Conservation (phyloP, 139 green algal species). For the Eudorina sp. region DNA sequence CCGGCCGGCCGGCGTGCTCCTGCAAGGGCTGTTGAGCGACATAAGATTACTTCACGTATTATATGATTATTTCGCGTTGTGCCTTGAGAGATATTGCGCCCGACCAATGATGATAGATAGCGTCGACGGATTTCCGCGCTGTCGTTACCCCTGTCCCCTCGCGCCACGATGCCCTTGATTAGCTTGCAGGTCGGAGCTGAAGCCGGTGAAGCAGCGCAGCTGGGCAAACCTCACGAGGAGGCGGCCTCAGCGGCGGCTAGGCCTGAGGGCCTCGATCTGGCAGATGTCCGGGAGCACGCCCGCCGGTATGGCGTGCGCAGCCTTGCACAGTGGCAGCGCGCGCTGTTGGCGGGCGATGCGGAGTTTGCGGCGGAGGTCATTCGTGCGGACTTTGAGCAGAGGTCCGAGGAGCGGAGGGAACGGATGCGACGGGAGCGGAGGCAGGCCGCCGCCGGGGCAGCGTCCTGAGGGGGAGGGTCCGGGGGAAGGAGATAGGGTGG, state of each 20-base stretch:
- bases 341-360: not conserved
- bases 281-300: not conserved
- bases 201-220: too few relatives aligned
- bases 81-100: too few relatives aligned
- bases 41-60: too few relatives aligned
- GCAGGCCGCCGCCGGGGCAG: not conserved
- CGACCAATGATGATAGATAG: too few relatives aligned
- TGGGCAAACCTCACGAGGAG: too few relatives aligned
- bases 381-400: not conserved
- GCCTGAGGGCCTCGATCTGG: not conserved
- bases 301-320: not conserved
- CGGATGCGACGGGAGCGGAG: not conserved
- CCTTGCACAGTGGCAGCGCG: not conserved
- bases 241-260: not conserved
- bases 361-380: slow-evolving; percentile 11
- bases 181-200: too few relatives aligned
- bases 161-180: too few relatives aligned
- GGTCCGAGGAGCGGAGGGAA: not conserved
- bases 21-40: too few relatives aligned
- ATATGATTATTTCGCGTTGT: too few relatives aligned
- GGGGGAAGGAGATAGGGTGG: not conserved
- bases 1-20: too few relatives aligned
- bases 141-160: too few relatives aligned
- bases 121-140: too few relatives aligned
- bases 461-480: not conserved